Evolutionary conservation across 73 alveolate genomes (phyloP).

Genomic region (Tetrahymena thermophila): DNA sequence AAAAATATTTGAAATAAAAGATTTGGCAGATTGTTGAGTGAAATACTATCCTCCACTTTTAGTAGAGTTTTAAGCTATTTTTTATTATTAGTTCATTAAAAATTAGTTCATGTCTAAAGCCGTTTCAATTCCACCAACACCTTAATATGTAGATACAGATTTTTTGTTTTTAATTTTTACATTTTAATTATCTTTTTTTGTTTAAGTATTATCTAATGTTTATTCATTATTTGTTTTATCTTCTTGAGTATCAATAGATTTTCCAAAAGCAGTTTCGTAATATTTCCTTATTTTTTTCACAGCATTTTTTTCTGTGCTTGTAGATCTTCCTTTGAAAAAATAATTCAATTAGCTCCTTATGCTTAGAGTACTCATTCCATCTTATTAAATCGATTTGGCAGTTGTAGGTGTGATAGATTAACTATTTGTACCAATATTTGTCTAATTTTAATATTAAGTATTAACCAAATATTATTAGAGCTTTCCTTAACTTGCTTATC

Average conservation of each 20-base stretch:
- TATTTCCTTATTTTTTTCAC: not conserved
- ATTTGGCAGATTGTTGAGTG: not conserved
- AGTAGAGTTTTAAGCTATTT: not conserved
- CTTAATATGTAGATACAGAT: not conserved
- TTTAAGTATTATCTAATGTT: not conserved
- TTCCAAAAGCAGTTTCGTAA: not conserved
- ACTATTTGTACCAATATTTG: not conserved
- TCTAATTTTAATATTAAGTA: not conserved
- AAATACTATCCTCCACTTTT: not conserved
- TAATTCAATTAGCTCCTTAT: not conserved
- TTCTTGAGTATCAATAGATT: not conserved
- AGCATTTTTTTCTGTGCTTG: not conserved
- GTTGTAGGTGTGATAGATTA: not conserved
- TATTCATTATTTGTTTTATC: not conserved
- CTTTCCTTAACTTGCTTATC: not conserved
- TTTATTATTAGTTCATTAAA: not conserved
- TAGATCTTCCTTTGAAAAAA: not conserved
- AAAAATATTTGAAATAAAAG: not conserved
- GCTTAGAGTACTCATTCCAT: not conserved
- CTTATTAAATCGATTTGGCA: not conserved
- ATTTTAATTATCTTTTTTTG: not conserved
- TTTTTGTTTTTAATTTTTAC: not conserved
- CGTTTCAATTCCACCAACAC: not conserved
- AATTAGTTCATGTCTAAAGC: not conserved
- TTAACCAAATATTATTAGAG: not conserved